These are phyloP conservation scores for Coemansia sp. DNA, from an alignment of 192 early-diverging fungal genomes.

Conservation along the genomic window DNA sequence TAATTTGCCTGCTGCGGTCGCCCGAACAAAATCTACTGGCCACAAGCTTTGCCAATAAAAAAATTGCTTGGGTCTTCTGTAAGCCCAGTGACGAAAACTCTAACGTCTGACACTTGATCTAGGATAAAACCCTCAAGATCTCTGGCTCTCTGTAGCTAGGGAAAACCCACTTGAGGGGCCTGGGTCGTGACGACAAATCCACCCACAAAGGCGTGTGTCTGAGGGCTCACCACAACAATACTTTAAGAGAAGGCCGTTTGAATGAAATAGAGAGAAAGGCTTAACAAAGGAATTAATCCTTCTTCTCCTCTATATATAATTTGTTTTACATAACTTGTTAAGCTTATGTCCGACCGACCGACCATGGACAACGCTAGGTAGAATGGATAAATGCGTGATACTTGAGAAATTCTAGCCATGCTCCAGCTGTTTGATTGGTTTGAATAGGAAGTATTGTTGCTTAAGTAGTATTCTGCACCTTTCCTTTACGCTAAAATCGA, in stretches of 20 bases:
- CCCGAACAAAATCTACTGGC: background rate
- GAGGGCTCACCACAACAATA: slow-evolving; percentile 18
- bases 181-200: slow-evolving; percentile 40
- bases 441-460: too few species aligned
- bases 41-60: background rate
- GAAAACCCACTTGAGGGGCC: slow-evolving; percentile 46
- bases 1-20: background rate
- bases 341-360: too few species aligned
- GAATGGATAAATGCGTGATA: too few species aligned
- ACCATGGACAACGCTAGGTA: too few species aligned
- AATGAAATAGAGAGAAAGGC: background rate
- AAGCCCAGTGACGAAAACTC: slow-evolving; percentile 40
- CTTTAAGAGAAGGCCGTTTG: background rate
- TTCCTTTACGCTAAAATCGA: too few species aligned
- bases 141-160: slow-evolving; percentile 8
- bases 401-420: too few species aligned
- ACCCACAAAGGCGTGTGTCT: slow-evolving; percentile 46
- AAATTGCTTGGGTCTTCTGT: background rate
- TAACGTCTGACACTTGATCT: slow-evolving; percentile 34
- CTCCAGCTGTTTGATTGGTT: too few species aligned
- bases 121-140: slow-evolving; percentile 33
- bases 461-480: too few species aligned
- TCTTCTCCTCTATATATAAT: too few species aligned
- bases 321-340: too few species aligned
- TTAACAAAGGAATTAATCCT: too few species aligned